Base-by-base conservation (phyloP, 2,329 filamentous ascomycete genomes). In the Nemania diffusa region DNA sequence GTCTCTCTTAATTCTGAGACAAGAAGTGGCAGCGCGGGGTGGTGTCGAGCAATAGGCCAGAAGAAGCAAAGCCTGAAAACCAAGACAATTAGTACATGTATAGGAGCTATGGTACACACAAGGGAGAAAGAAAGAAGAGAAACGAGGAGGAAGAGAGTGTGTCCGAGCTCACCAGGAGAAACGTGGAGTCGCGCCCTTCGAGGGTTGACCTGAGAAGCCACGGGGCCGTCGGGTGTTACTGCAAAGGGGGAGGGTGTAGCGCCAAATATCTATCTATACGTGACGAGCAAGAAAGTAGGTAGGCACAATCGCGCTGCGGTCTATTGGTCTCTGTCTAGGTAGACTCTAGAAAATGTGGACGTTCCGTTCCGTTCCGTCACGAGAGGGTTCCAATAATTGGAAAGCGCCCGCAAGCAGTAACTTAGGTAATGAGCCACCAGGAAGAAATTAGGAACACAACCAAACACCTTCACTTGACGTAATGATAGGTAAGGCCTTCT, bases 81-180 rank as follows among this genome's bases (percentile, higher is more conserved):
- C 44, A 50, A 62, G 46, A 52, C 29, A 26, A 50, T 68, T 27
- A 70, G 64, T 57, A 55, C 52, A 55, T 67, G 62, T 57, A 57
- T 55, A 57, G 37, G 48, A 55, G 37, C 58, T 44, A 57, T 5
- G 22, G 62, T 17, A 60, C 27, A 42, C 40, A 32, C 48, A 26
- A 29, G 4, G 37, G 44, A 7, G 34, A 11, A 32, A 4, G 56
- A 61, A 42, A 29, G 34, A 46, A 58, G 32, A 44, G 13, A 24
- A 24, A 24, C 48, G 37, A 57, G 29, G 48, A 13, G 48, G 15
- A 13, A 5, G 24, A 13, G 9, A 5, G 9, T 24, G 48, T 2
- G 51, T 9, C 15, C 15, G 5, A 57, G 22, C 44, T 44, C 29
- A 64, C 46, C 50, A 59, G 27, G 24, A 37, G 42, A 13, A 46